Conservation (phyloP, 1,284 basidiomycete species). For the Marasmius sp. region DNA sequence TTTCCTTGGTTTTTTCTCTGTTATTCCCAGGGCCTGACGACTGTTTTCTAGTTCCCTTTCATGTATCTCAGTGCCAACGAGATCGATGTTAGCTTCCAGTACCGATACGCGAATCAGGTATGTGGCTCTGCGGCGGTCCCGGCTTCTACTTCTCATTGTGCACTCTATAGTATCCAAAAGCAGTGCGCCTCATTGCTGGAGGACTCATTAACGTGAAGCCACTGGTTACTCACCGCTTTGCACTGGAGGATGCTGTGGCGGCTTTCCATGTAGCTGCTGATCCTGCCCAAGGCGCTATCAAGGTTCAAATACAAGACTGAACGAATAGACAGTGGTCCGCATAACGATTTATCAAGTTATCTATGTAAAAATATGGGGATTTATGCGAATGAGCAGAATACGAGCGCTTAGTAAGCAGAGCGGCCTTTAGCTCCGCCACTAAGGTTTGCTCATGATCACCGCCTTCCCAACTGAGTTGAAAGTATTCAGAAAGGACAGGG, state of each 20-base stretch:
- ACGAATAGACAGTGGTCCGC: background rate
- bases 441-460: no score
- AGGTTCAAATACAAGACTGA: slow-evolving; percentile 60
- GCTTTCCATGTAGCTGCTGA: slow-evolving; percentile 82
- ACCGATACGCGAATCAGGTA: slow-evolving; percentile 63
- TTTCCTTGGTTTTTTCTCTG: background rate
- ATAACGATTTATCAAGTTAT: background rate
- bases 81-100: slow-evolving; percentile 64
- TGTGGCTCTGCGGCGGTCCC: slow-evolving; percentile 6
- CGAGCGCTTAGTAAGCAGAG: background rate
- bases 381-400: background rate
- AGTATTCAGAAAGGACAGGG: no score
- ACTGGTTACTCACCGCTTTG: slow-evolving; percentile 81
- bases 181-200: slow-evolving; percentile 72
- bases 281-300: slow-evolving; percentile 62
- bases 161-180: slow-evolving; percentile 68
- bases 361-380: background rate
- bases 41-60: slow-evolving; percentile 53
- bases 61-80: slow-evolving; percentile 69
- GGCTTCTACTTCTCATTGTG: background rate
- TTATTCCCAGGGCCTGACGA: slow-evolving; percentile 2
- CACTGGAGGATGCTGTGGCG: slow-evolving; percentile 72
- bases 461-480: no score
- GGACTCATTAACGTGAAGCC: slow-evolving; percentile 78
- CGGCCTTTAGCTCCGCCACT: no score